Percentiles rank a stretch among this genome's conserved stretches.
phyloP scores from a whole-genome alignment of 768 basidiomycete species.

The Hirschioporus abietinus region DNA sequence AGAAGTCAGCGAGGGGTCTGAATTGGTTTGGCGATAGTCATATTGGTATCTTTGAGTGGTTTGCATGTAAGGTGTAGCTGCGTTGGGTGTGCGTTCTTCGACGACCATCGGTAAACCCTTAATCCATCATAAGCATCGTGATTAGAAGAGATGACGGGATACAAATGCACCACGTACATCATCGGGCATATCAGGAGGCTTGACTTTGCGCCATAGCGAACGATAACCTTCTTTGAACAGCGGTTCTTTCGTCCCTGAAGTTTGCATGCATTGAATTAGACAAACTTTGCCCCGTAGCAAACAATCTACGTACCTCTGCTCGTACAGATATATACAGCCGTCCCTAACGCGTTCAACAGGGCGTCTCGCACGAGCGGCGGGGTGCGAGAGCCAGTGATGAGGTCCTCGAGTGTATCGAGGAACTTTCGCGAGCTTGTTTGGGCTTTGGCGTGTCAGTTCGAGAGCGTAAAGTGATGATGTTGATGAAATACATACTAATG shows the following conservation, averaged over 20 bases:
- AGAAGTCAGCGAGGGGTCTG: background rate
- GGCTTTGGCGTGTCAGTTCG: conserved; percentile 16
- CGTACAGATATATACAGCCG: conserved; percentile 57
- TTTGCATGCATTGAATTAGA: no score
- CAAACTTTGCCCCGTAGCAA: no score
- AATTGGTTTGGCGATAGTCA: background rate
- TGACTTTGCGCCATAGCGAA: conserved; percentile 75
- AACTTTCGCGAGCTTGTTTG: conserved; percentile 75
- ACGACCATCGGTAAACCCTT: conserved; percentile 66
- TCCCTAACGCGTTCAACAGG: conserved; percentile 74
- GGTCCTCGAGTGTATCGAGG: conserved; percentile 71
- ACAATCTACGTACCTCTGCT: background rate
- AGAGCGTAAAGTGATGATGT: conserved; percentile 9
- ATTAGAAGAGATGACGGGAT: conserved; percentile 10
- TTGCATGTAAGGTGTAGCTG: conserved; percentile 30
- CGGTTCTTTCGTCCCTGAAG: background rate
- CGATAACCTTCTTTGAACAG: conserved; percentile 49
- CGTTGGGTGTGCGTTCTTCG: conserved; percentile 75
- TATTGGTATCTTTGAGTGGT: background rate
- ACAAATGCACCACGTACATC: conserved; percentile 38
- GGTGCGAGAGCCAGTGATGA: conserved; percentile 55
- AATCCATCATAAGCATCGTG: conserved; percentile 19
- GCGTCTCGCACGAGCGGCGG: conserved; percentile 79
- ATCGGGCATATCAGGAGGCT: conserved; percentile 76
- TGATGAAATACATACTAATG: conserved; percentile 31